phyloP scores from a whole-genome alignment of 306 rosid genomes.

The Fragaria ananassa region DNA sequence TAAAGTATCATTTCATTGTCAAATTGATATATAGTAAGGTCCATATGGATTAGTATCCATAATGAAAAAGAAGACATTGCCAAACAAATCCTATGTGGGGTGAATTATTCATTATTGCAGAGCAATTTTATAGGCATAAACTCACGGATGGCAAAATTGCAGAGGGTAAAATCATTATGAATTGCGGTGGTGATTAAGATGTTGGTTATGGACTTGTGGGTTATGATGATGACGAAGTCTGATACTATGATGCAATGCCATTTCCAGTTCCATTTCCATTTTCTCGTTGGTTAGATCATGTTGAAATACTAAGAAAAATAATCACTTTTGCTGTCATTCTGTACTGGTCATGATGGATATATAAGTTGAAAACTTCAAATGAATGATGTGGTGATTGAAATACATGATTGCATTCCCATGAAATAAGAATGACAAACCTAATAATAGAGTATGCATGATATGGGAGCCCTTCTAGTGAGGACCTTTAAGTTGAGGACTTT shows the following conservation, averaged over 20 bases:
- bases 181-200: neutral
- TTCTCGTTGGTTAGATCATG: neutral
- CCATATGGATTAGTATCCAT: constrained; percentile 1
- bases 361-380: neutral
- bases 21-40: neutral
- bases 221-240: neutral
- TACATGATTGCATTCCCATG: neutral
- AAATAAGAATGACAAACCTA: neutral
- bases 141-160: constrained; percentile 7
- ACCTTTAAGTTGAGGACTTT: no score
- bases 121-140: neutral
- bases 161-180: constrained; percentile 12
- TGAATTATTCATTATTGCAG: neutral
- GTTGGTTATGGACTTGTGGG: neutral
- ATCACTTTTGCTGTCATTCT: neutral
- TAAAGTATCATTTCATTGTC: neutral
- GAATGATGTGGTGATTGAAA: neutral
- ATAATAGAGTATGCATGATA: no score
- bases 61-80: neutral
- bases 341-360: neutral
- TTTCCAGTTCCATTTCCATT: neutral
- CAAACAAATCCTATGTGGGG: neutral
- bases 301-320: neutral
- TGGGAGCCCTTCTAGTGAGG: no score
- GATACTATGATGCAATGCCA: neutral